Evolutionary conservation across 371 early-diverging fungal species (phyloP).

Genomic region (Lichtheimia ramosa): DNA sequence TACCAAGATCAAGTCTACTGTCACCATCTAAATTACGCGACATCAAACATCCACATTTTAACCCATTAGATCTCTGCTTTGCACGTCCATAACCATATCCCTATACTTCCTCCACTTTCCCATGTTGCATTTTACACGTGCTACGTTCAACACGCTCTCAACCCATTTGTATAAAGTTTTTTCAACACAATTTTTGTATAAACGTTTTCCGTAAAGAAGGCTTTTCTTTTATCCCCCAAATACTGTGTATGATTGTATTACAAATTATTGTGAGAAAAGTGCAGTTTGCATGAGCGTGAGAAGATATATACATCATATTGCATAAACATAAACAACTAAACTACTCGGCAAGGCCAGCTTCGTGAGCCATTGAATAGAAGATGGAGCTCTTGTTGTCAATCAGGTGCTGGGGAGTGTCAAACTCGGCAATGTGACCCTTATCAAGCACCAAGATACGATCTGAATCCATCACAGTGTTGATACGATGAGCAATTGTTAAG

Average conservation of each 20-base stretch:
- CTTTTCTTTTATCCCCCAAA: too few relatives aligned
- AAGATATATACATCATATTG: not conserved
- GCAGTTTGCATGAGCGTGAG: too few relatives aligned
- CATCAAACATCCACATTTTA: not conserved
- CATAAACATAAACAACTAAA: not conserved
- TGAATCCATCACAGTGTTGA: conserved; percentile 87
- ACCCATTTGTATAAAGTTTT: conserved; percentile 14
- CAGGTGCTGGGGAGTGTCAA: conserved; percentile 71
- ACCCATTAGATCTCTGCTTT: not conserved
- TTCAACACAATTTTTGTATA: not conserved
- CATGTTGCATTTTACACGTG: not conserved
- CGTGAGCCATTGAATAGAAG: conserved; percentile 74
- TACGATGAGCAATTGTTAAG: conserved; percentile 92
- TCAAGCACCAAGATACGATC: conserved; percentile 85
- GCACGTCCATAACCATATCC: not conserved
- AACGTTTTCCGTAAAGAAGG: not conserved
- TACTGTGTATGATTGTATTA: not conserved
- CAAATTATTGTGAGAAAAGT: not conserved
- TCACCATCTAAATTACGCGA: conserved; percentile 31
- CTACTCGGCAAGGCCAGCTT: conserved; percentile 62
- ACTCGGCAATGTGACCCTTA: conserved; percentile 76
- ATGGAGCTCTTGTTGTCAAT: conserved; percentile 61
- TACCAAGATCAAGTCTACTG: conserved; percentile 45
- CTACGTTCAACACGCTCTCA: not conserved
- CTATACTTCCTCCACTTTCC: not conserved